Conservation (phyloP, 2,329 filamentous ascomycete genomes). For the Aspergillus chevalieri region DNA sequence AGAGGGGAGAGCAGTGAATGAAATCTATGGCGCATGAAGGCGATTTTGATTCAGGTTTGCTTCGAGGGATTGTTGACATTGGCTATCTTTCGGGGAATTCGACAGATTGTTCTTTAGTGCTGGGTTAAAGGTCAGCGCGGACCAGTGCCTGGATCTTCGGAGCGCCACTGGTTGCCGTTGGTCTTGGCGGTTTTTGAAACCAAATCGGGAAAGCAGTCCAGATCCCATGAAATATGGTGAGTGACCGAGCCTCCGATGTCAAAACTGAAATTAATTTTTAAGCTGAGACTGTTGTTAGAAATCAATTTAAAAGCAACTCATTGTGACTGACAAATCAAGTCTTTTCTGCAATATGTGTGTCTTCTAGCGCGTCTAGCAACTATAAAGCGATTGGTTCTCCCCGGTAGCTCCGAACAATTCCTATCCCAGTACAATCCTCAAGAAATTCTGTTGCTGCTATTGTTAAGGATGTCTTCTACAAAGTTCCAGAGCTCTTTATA, state of each 20-base stretch:
- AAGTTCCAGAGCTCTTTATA: conserved; percentile 17
- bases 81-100: neutral
- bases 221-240: neutral
- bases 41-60: neutral
- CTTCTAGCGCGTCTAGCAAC: no score
- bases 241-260: neutral
- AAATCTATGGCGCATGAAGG: neutral
- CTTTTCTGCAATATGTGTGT: no score
- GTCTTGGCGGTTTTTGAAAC: neutral
- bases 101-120: neutral
- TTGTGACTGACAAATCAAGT: no score
- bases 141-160: no score
- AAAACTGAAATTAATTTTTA: neutral
- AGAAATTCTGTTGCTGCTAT: neutral
- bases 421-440: neutral
- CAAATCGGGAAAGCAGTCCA: neutral
- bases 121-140: neutral
- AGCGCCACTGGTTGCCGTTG: neutral
- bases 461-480: neutral
- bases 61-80: neutral
- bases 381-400: no score
- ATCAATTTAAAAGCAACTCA: neutral
- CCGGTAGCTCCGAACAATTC: neutral
- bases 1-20: neutral
- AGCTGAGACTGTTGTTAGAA: neutral